Evolutionary conservation across 1,284 basidiomycete species (phyloP), one percentile per base, ranked within the genome.

Genomic region (Xerocomus cyaneibrunnescens): DNA sequence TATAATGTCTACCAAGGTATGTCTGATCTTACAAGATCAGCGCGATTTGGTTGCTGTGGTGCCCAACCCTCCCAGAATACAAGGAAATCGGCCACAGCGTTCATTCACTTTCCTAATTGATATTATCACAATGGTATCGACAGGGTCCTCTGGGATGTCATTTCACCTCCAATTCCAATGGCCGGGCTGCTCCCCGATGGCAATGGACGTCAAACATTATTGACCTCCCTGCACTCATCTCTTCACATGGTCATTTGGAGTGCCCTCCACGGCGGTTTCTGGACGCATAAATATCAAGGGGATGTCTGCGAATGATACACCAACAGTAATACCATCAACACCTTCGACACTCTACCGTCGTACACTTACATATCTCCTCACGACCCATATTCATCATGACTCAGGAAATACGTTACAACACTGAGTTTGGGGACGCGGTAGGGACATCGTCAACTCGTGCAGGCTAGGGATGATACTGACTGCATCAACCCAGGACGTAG

Each of bases 171-270:
- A 66, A 54, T 28, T 47, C 50, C 44, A 47, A 44, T 45, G 45
- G 57, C 57, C 19, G 21, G 50, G 42, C 44, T 48, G 44, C 48
- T 23, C 51, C 55, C 54, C 60, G n/a, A n/a, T n/a, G n/a, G 51
- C 52, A 61, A 56, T 54, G 49, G 34, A 37, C 51, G 35, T 31
- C 50, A 42, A 37, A 19, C 45, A 40, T 50, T 44, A 35, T 32
- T 38, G 49, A 17, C 39, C 62, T 64, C 62, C 66, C 55, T 34
- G 32, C 37, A 31, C 44, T 34, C 38, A 47, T 25, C 46, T 37
- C 21, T 53, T 62, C 62, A 56, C 66, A 54, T 46, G 32, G 39
- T 23, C 50, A 22, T 43, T 55, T 67, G 62, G 60, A 50, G 55
- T 43, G 60, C 51, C 14, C 60, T 67, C 62, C 64, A 64, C 16